Percentiles rank a stretch among this genome's conserved stretches.
Conservation (phyloP, 1,139 yeast species). For the Torulaspora globosa region DNA sequence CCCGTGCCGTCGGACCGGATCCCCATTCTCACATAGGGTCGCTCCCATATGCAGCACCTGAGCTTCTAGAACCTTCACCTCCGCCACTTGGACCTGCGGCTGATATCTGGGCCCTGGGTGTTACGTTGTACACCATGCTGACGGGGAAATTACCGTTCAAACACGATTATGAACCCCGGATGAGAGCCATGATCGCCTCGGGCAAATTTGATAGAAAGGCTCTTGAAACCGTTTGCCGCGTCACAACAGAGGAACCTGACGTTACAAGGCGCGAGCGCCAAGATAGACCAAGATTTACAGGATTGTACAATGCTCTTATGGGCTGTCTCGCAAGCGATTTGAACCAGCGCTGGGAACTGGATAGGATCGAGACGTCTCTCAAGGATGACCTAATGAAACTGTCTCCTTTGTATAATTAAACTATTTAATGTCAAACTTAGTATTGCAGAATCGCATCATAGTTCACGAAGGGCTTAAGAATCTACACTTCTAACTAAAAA, state of each 20-base stretch:
- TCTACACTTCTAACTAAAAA: background rate
- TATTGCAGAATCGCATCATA: background rate
- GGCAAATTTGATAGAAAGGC: constrained; percentile 55
- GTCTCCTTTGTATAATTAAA: constrained; percentile 4
- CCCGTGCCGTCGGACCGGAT: constrained; percentile 14
- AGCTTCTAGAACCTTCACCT: constrained; percentile 61
- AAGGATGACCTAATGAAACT: constrained; percentile 4
- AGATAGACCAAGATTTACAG: constrained; percentile 21
- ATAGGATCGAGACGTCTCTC: constrained; percentile 31
- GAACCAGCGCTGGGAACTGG: constrained; percentile 49
- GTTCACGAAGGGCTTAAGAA: background rate
- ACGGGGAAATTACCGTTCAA: constrained; percentile 77
- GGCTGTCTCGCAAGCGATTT: constrained; percentile 56
- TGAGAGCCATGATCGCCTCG: constrained; percentile 66
- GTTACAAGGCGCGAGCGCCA: background rate
- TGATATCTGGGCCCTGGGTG: constrained; percentile 91
- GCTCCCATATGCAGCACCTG: constrained; percentile 90
- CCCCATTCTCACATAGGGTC: constrained; percentile 64
- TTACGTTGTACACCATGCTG: constrained; percentile 65
- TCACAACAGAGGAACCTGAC: constrained; percentile 10
- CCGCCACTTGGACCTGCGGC: constrained; percentile 63
- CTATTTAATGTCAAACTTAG: constrained; percentile 4
- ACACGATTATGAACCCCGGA: constrained; percentile 74
- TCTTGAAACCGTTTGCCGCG: constrained; percentile 37
- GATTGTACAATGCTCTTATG: constrained; percentile 45